Evolutionary conservation across 495 filamentous ascomycete genomes (phyloP), one percentile per base, ranked within the genome.

Genomic region (Hapsidospora chrysogenum): DNA sequence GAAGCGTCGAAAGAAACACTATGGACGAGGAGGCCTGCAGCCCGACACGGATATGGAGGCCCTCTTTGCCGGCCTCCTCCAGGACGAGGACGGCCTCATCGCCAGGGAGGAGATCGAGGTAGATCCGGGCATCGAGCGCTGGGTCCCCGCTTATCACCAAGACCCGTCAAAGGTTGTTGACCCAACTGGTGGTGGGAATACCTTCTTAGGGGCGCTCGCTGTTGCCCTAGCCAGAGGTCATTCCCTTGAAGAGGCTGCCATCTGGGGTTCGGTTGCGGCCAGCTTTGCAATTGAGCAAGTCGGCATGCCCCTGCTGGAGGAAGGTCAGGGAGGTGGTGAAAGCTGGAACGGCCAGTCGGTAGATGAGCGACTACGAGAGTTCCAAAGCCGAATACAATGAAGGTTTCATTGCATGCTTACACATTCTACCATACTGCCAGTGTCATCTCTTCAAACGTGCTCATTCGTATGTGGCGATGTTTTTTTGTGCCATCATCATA

Each of bases 251-350:
- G 66, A 78, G 45, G 85, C 85, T 4, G 74, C 81, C 9, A 65
- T 72, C 0, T 80, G 74, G 68, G 89, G 77, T 3, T 78, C 69
- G n/a, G 72, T 96, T 9, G 80, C 84, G 3, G 86, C 89, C 0
- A 84, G 87, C 37, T 89, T 95, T 51, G 82, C 82, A 8, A 89
- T 97, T 42, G 86, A 97, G 55, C 87, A 96, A 47, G 74, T 89
- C 39, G 87, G 89, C 0, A 70, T 86, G 42, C 89, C 89, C 16
- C 54, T 52, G 15, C 47, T 87, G 4, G 60, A 55, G 15, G 50
- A 46, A 19, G 57, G 65, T 39, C 53, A 49, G 5, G 50, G 69
- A 25, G 73, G 68, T 11, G 54, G 45, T 31, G 85, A 92, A 54
- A 70, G 64, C 38, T 93, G 85, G 85, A 92, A 93, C 57, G 76